These are phyloP conservation scores for Zygotorulaspora florentina DNA, from an alignment of 805 yeast species.

Conservation along the genomic window DNA sequence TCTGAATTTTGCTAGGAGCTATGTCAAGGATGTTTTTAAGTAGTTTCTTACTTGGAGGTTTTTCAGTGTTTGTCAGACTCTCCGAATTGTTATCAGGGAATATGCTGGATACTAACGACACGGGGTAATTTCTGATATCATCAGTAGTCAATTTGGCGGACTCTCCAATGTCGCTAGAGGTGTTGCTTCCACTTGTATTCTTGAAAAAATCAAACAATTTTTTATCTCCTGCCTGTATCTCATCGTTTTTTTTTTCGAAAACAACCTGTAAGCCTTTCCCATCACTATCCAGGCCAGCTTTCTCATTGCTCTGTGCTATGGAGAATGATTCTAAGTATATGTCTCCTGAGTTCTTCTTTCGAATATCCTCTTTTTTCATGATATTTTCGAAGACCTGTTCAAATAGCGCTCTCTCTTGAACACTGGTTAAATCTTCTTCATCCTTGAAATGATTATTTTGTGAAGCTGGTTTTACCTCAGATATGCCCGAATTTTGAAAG, in stretches of 20 bases:
- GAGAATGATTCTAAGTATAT: conserved; percentile 9
- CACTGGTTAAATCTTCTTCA: conserved; percentile 18
- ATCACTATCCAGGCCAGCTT: conserved; percentile 1
- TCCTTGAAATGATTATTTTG: conserved; percentile 18
- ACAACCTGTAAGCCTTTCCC: conserved; percentile 20
- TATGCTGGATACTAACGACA: conserved; percentile 19
- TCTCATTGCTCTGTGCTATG: background rate
- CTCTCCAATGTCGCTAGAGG: conserved; percentile 11
- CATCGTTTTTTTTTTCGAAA: conserved; percentile 18
- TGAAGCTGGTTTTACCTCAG: background rate
- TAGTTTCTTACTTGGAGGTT: conserved; percentile 2
- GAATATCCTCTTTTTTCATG: conserved; percentile 22
- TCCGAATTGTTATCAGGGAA: conserved; percentile 10
- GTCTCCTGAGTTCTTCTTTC: conserved; percentile 12
- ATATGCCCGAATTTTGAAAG: background rate
- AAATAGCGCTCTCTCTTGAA: conserved; percentile 27
- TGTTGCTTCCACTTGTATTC: conserved; percentile 11
- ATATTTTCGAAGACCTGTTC: conserved; percentile 26
- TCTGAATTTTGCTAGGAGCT: background rate
- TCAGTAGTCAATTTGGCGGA: conserved; percentile 21
- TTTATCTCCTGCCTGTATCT: conserved; percentile 12
- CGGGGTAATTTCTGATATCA: conserved; percentile 27
- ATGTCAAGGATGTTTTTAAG: background rate
- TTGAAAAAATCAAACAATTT: conserved; percentile 19
- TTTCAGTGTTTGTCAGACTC: conserved; percentile 2